A percentile compares a stretch with the other conserved stretches of the same genome.
Evolutionary conservation across 495 filamentous ascomycete genomes (phyloP).

Genomic region (Halenospora varia): DNA sequence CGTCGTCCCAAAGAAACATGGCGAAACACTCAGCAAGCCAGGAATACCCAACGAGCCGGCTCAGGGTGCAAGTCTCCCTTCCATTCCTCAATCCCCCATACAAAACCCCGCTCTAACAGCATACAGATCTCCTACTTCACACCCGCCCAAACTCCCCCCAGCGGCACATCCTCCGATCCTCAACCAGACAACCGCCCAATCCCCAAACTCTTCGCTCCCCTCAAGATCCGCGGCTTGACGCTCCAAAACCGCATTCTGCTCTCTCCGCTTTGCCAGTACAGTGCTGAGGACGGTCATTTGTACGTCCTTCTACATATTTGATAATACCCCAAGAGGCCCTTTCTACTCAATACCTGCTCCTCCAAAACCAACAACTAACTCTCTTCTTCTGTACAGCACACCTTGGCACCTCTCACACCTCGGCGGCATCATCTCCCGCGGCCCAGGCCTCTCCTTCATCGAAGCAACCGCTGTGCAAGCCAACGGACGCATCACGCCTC

Average conservation of each 20-base stretch:
- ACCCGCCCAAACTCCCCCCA: slow-evolving; percentile 57
- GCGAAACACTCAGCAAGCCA: neutral
- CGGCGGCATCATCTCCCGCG: slow-evolving; percentile 57
- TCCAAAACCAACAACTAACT: too few relatives aligned
- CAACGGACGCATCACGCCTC: slow-evolving; percentile 74
- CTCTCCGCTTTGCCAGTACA: slow-evolving; percentile 68
- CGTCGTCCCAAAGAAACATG: slow-evolving; percentile 8
- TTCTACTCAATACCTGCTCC: too few relatives aligned
- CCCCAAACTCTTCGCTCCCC: slow-evolving; percentile 66
- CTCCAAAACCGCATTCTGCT: slow-evolving; percentile 60
- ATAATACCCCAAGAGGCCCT: too few relatives aligned
- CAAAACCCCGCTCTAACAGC: neutral
- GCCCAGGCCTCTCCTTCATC: slow-evolving; percentile 63
- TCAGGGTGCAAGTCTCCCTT: slow-evolving; percentile 9
- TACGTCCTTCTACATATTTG: too few relatives aligned
- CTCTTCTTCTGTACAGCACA: too few relatives aligned
- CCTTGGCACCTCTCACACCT: slow-evolving; percentile 54
- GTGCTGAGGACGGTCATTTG: slow-evolving; percentile 56
- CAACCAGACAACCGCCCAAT: slow-evolving; percentile 51
- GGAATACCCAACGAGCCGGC: slow-evolving; percentile 19
- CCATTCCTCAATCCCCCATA: neutral
- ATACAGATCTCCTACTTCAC: slow-evolving; percentile 60
- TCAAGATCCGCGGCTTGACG: slow-evolving; percentile 52
- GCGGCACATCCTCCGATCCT: slow-evolving; percentile 60
- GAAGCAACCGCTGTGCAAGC: slow-evolving; percentile 70